These are phyloP conservation scores for Vitis hybrid DNA, from an alignment of 177 flowering plant genomes.

Conservation along the genomic window DNA sequence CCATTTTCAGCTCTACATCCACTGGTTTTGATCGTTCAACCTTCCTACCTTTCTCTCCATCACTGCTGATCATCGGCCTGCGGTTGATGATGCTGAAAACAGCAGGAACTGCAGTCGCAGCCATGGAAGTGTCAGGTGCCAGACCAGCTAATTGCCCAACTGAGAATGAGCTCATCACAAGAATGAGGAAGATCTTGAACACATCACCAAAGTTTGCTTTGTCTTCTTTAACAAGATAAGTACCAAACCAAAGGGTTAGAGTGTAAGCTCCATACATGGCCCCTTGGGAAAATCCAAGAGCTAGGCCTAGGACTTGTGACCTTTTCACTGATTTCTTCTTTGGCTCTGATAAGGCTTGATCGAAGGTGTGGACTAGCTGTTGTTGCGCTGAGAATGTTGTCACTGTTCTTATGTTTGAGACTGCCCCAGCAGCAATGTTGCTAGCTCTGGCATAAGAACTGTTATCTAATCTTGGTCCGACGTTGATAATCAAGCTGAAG, in stretches of 20 bases:
- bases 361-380: conserved; percentile 50
- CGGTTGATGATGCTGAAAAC: conserved; percentile 50
- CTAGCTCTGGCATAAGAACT: conserved; percentile 64
- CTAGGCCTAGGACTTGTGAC: conserved; percentile 59
- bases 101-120: conserved; percentile 51
- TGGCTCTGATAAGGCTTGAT: conserved; percentile 56
- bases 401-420: conserved; percentile 68
- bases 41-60: conserved; percentile 34
- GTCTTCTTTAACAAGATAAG: conserved; percentile 41
- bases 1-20: conserved; percentile 57
- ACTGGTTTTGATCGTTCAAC: conserved; percentile 31
- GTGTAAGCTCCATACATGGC: conserved; percentile 85
- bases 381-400: conserved; percentile 71
- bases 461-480: conserved; percentile 64
- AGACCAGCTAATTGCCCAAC: conserved; percentile 82
- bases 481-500: conserved; percentile 57
- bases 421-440: conserved; percentile 66
- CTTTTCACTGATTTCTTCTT: conserved; percentile 41
- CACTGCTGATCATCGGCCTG: conserved; percentile 40
- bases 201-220: conserved; percentile 50
- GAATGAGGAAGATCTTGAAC: conserved; percentile 64
- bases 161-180: conserved; percentile 75
- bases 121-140: conserved; percentile 74
- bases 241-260: conserved; percentile 60
- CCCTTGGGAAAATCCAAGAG: conserved; percentile 71